Evolutionary conservation across 2,329 filamentous ascomycete species (phyloP), one percentile per base, ranked within the genome.

Genomic region (Nothopassalora personata): DNA sequence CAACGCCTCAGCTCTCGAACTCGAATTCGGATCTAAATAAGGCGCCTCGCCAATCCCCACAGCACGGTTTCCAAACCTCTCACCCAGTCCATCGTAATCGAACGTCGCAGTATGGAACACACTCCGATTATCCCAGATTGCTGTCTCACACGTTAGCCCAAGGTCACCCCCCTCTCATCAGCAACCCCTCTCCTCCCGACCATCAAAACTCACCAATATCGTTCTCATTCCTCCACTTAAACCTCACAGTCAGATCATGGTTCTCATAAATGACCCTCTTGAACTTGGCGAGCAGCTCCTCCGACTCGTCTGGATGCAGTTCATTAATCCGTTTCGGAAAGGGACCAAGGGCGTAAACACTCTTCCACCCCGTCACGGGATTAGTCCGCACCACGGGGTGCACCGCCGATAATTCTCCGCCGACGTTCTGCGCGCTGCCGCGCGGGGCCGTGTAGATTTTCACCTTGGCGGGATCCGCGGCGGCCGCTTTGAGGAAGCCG

Each of bases 101-200:
- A 83, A 85, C 0, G 83, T 87, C 0, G 83, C 84, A 39, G 80
- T 80, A 64, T 86, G 83, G 70, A 82, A 85, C 1, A 75, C 79
- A 54, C 79, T 81, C 4, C 83, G 73, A 60, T 88, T 88, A 67
- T 88, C 86, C 86, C 86, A 88, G 63, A 88, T 85, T 74, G 76
- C 67, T 56, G 4, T 19, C 4, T 27, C n/a, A n/a, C n/a, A n/a
- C 15, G 43, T 47, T 27, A 47, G 23, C 36, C 11, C 11, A 13
- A 2, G 36, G 4, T 43, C n/a, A n/a, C n/a, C n/a, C n/a, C n/a
- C 36, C 11, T 4, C 36, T 27, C n/a, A 28, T 49, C 18, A 49
- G 47, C 19, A 11, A 10, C 1, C 23, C 23, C 23, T 23, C 23
- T 23, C 3, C 23, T 23, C 19, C 5, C 27, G 27, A 19, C 2